phyloP scores from a whole-genome alignment of 345 rosid genomes.

The Eucalyptus regnans region DNA sequence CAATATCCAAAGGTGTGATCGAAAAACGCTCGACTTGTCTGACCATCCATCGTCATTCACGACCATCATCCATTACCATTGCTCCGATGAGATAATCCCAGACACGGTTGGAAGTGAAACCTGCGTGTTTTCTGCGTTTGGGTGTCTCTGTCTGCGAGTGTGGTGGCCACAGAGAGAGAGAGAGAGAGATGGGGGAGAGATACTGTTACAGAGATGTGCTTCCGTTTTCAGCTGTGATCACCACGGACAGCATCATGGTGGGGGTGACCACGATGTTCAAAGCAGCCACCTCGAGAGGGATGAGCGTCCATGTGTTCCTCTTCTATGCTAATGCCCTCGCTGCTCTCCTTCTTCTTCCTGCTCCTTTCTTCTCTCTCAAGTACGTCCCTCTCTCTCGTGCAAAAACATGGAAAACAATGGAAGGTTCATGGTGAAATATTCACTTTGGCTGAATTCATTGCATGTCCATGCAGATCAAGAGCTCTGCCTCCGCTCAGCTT shows the following conservation, averaged over 20 bases:
- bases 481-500: neutral
- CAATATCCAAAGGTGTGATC: neutral
- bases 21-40: neutral
- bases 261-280: conserved; percentile 1
- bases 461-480: neutral
- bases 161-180: neutral
- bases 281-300: neutral
- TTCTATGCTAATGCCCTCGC: conserved; percentile 1
- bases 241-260: neutral
- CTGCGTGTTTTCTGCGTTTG: neutral
- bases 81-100: neutral
- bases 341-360: neutral
- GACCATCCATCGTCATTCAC: neutral
- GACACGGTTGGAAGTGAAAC: neutral
- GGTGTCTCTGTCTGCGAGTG: neutral
- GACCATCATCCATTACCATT: neutral
- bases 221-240: neutral
- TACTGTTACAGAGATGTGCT: neutral
- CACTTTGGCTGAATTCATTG: neutral
- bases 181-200: neutral
- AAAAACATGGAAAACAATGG: neutral
- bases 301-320: neutral
- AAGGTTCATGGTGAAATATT: neutral
- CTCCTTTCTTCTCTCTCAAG: neutral
- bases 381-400: neutral